Base-by-base conservation (phyloP, 495 filamentous ascomycete species). In the Evernia prunastri region DNA sequence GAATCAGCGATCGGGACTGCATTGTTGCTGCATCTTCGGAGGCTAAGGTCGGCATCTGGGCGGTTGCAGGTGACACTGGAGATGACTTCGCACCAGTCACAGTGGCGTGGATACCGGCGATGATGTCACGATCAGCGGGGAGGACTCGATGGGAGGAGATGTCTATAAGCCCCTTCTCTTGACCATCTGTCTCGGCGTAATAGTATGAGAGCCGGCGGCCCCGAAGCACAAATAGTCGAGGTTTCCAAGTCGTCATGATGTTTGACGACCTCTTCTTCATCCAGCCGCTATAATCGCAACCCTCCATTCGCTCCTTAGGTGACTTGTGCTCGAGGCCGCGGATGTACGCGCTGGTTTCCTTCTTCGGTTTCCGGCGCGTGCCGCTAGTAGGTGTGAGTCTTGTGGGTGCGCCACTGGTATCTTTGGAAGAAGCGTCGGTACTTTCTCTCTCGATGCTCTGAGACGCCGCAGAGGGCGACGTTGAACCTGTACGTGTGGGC, bases 251-350 rank as follows among this genome's bases (percentile, higher is more conserved):
- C 4, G 90, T 89, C 89, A 97, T 95, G 58, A 97, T 78, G 67
- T 94, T 94, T 4, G 90, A 91, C 56, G 90, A 96, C 70, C 92
- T 87, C 82, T 99, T 99, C 80, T 96, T 97, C 95, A 99, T 99
- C 95, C 95, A 99, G 31, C 95, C 95, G 67, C 86, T 91, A 70
- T 92, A 99, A 69, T 99, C 94, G 56, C 91, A 93, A 61, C 85
- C 87, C 59, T 82, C 77, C 75, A 96, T 92, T 65, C 94, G 91
- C 71, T 96, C 90, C 58, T 85, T 80, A 0, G 95, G 95, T 0
- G 83, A 78, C 67, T 92, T 89, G 75, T 90, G 89, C 69, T 89
- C 85, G 25, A 97, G 77, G 4, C 95, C 95, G 18, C 89, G 88
- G 18, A 84, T 89, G 76, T 96, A 97, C 8, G 95, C 94, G 70